Percentiles rank a stretch among this genome's conserved stretches.
Evolutionary conservation across 106 monocot species (phyloP).

Genomic region (Posidonia australis): DNA sequence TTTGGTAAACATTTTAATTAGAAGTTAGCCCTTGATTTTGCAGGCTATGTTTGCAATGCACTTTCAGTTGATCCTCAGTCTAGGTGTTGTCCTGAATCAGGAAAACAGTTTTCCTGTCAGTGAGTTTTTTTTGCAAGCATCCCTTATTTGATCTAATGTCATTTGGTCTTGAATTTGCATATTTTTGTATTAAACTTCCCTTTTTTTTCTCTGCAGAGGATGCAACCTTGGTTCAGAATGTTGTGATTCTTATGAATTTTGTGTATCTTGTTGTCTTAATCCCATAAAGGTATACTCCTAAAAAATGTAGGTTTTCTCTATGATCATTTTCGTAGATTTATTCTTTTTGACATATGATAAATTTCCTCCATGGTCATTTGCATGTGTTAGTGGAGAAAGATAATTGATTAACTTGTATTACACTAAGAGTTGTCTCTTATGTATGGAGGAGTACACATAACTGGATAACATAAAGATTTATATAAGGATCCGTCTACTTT

Average conservation of each 20-base stretch:
- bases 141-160: no score
- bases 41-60: constrained; percentile 76
- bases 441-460: no score
- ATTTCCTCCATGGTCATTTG: no score
- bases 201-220: constrained; percentile 39
- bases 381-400: no score
- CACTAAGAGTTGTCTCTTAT: no score
- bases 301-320: background rate
- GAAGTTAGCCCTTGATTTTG: no score
- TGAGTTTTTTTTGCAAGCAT: constrained; percentile 24
- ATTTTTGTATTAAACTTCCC: background rate
- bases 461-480: no score
- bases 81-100: constrained; percentile 61
- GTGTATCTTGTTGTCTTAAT: constrained; percentile 94
- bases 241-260: constrained; percentile 91
- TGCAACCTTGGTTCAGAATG: constrained; percentile 76
- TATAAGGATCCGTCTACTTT: no score
- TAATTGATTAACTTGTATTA: no score
- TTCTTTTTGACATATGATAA: background rate
- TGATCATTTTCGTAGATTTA: background rate
- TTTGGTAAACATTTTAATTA: no score
- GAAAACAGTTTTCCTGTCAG: constrained; percentile 76
- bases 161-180: background rate
- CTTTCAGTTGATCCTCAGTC: constrained; percentile 48
- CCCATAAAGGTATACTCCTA: constrained; percentile 49